A percentile compares a stretch with the other conserved stretches of the same genome.
These are phyloP conservation scores for Cyclotella kingstonii DNA, from an alignment of 108 stramenopile genomes.

Conservation along the genomic window DNA sequence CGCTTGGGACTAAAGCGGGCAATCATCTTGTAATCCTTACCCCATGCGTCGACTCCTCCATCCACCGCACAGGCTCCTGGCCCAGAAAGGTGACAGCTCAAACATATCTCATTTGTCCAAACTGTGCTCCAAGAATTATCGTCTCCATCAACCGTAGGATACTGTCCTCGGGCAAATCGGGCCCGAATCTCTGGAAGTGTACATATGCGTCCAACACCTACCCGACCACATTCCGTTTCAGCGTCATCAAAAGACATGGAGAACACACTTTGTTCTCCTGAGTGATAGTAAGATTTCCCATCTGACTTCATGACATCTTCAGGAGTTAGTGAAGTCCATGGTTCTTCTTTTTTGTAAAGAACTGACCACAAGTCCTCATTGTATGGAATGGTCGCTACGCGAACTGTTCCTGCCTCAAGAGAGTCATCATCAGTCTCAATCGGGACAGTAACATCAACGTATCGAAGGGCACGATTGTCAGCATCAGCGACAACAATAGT, in stretches of 20 bases:
- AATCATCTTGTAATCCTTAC: conserved; percentile 34
- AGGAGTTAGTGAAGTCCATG: conserved; percentile 19
- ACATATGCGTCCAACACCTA: conserved; percentile 42
- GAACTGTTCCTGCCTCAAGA: conserved; percentile 11
- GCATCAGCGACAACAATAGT: conserved; percentile 32
- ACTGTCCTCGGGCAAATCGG: conserved; percentile 37
- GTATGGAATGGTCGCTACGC: conserved; percentile 27
- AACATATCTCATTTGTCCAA: conserved; percentile 38
- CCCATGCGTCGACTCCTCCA: conserved; percentile 25
- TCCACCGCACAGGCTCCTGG: conserved; percentile 29
- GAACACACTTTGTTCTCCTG: conserved; percentile 19
- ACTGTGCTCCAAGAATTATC: conserved; percentile 37
- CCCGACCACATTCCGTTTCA: conserved; percentile 30
- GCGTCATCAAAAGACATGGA: conserved; percentile 31
- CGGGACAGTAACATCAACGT: conserved; percentile 37
- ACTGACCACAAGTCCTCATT: conserved; percentile 41
- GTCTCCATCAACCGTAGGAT: conserved; percentile 17
- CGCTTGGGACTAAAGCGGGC: conserved; percentile 27
- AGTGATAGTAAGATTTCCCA: conserved; percentile 40
- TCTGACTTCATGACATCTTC: conserved; percentile 40
- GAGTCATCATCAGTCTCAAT: conserved; percentile 28
- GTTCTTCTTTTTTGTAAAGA: conserved; percentile 34
- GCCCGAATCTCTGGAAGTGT: conserved; percentile 39
- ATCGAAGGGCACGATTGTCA: conserved; percentile 39
- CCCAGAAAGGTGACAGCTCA: conserved; percentile 28